Base-by-base conservation (phyloP, 176 grass and related monocot species). In the Rhynchospora breviuscula region DNA sequence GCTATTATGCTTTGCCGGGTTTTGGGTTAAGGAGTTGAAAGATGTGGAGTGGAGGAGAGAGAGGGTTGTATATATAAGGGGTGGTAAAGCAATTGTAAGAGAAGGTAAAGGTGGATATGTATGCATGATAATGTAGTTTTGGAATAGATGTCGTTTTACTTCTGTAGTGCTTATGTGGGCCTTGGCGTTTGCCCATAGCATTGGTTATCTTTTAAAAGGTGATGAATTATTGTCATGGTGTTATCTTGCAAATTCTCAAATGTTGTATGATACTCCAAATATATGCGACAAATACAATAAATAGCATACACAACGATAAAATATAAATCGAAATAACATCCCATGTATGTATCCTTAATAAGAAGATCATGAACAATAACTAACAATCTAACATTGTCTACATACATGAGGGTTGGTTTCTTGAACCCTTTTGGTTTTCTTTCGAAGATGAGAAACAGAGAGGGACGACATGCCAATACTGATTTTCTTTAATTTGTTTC, bases 41-140 rank as follows among this genome's bases (percentile, higher is more conserved):
- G 57, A 61, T 81, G 56, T 33, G 35, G 56, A 43, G 63, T 48
- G 68, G 12, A 77, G 72, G 43, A 75, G 72, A 77, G 73, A 22
- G 11, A 9, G 11, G 21, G 29, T 22, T 53, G 19, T 52, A 10
- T 40, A 45, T 40, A 35, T 57, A 57, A 78, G 73, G 9, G 73
- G 48, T 52, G 40, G 60, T 23, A 52, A 19, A 40, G 21, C 44
- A 61, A 47, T 5, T 64, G 33, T 15, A 73, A 19, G 22, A 22
- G 10, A 25, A 52, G 15, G 26, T 45, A 31, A 66, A 33, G 83
- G 70, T 78, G 83, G 80, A 82, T 82, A 66, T 68, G n/a, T 43
- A 44, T 59, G 48, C 26, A 66, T 66, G 80, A 82, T 66, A 82
- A 82, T 82, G 3, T 66, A 66, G 80, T 66, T 82, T 78, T 49